Percentiles rank a stretch among this genome's conserved stretches.
phyloP scores from a whole-genome alignment of 768 basidiomycete species.

The Phylloporus arenicola region DNA sequence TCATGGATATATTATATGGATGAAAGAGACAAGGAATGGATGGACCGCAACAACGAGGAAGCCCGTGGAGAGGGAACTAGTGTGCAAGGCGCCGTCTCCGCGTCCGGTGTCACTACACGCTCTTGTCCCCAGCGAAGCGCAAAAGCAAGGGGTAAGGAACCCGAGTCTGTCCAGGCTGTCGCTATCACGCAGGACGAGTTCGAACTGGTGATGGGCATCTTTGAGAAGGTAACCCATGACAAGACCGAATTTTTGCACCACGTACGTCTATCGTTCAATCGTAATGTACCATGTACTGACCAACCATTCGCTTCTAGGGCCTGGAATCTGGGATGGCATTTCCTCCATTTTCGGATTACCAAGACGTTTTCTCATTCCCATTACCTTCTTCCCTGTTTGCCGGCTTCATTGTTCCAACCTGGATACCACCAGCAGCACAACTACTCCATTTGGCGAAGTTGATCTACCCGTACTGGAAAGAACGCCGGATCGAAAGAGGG shows the following conservation, averaged over 20 bases:
- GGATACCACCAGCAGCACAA: conserved; percentile 58
- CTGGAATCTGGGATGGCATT: conserved; percentile 64
- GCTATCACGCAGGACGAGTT: conserved; percentile 86
- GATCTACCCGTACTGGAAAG: conserved; percentile 88
- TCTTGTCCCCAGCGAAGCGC: conserved; percentile 56
- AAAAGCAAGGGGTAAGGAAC: conserved; percentile 82
- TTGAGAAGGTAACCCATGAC: conserved; percentile 88
- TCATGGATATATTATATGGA: conserved; percentile 92
- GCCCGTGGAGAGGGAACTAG: conserved; percentile 84
- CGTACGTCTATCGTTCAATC: conserved; percentile 42
- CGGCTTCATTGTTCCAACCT: conserved; percentile 57
- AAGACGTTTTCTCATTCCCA: conserved; percentile 57
- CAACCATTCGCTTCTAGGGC: conserved; percentile 34
- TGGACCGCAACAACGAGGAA: conserved; percentile 85
- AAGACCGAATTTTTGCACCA: conserved; percentile 84
- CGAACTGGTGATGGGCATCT: conserved; percentile 90
- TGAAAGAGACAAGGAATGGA: conserved; percentile 92
- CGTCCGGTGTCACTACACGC: conserved; percentile 45
- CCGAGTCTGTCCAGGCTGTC: conserved; percentile 59
- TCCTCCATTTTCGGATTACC: conserved; percentile 69
- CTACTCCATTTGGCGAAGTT: conserved; percentile 65
- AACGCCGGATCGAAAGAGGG: conserved; percentile 69
- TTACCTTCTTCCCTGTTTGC: conserved; percentile 64
- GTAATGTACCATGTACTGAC: neutral
- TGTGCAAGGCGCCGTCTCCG: conserved; percentile 61